Base-by-base conservation (phyloP, 371 early-diverging fungal genomes). In the Dichotomocladium elegans region DNA sequence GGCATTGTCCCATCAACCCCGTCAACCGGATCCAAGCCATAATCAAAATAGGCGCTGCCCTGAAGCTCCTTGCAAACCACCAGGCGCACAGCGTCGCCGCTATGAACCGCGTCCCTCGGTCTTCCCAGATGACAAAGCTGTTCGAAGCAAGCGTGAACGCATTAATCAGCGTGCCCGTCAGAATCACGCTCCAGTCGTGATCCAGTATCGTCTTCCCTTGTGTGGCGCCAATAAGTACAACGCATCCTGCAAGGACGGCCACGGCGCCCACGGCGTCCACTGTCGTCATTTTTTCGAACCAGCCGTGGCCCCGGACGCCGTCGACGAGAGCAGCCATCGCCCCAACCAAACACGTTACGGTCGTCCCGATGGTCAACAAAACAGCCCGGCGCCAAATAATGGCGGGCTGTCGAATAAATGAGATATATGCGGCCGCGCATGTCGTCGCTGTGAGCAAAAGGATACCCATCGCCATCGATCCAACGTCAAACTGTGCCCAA, bases 401-500 rank as follows among this genome's bases (percentile, higher is more conserved):
- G 17, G 15, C 24, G 14, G 30, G 27, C 6, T 15, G 9, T 15
- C 14, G n/a, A 12, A 21, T 21, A 3, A 44, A 41, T 47, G 34
- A 45, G 19, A 7, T 6, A 15, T 22, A 47, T n/a, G 48, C 17
- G 28, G 17, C 41, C 24, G 25, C 40, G 45, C 43, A 52, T 22
- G 40, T 11, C 8, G 51, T 37, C 44, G 60, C 3, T 51, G 58
- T 12, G 30, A 90, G 47, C 1, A 86, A 48, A 0, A 63, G 33
- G 0, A 89, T 72, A 2, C 92, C 92, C 0, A 76, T 51, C 0
- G 64, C 46, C 76, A 93, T 91, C 21, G 76, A 68, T 1, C 71
- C 72, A 0, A 84, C 69, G 44, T 96, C 94, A 61, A 98, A 98
- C 29, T 92, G 91, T 5, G 96, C 93, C 96, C 98, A 98, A 37